Base-by-base conservation (phyloP, 2,329 filamentous ascomycete genomes). In the Fragosphaeria purpurea region DNA sequence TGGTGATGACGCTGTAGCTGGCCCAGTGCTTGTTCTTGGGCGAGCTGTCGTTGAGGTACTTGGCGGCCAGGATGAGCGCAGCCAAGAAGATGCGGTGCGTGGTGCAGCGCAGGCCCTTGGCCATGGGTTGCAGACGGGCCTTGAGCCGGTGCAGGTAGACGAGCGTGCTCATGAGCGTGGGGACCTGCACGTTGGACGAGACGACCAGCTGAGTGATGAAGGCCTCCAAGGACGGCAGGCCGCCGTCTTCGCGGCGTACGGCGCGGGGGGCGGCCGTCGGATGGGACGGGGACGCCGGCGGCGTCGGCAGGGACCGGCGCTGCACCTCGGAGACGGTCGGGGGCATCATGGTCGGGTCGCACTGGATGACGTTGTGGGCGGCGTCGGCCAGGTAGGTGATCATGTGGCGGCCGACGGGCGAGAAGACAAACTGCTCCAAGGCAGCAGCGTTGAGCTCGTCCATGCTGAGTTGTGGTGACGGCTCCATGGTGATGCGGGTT, bases 11-110 rank as follows among this genome's bases (percentile, higher is more conserved):
- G 53, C 86, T 95, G 75, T 97, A 98, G 62, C 83, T 85, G 57
- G 93, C 90, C 93, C 93, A 98, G 77, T 98, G 93, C 82, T 97
- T 97, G 80, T 98, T 98, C 83, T 97, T 97, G 56, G 93, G 93
- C 10, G 89, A 96, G 55, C 89, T 95, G 75, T 97, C 93, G 68
- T 98, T 97, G 60, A 97, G 79, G 68, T 96, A 96, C 82, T 98
- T 98, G 60, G 93, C 91, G 1, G 93, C 83, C 44, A 85, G 75
- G 63, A 93, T 93, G 58, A 91, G 82, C 12, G 86, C 75, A 41
- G 88, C 91, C 46, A 98, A 79, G 72, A 98, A 97, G 76, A 98
- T 97, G 61, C 93, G 86, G 74, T 98, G 93, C 44, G 91, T 88
- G 31, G 93, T 97, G 76, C 93, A 97, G 61, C 86, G 84, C 71